These are phyloP conservation scores for Suhomyces prunicola DNA, from an alignment of 805 yeast species.

Conservation along the genomic window DNA sequence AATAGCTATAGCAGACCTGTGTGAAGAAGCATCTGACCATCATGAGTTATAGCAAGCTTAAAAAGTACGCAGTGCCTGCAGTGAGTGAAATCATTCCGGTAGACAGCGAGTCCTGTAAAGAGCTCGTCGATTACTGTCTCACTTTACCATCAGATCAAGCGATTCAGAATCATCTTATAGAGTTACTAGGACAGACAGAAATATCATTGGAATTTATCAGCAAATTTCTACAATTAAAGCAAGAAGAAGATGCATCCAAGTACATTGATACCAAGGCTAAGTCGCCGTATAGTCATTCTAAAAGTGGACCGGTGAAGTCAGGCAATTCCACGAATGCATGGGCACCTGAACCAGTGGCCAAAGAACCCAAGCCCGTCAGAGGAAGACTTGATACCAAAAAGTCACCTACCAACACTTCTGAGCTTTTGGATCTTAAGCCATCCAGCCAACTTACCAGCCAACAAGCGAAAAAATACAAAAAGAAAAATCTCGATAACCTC, in stretches of 20 bases:
- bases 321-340: neutral
- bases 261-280: neutral
- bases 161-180: conserved; percentile 50
- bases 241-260: conserved; percentile 19
- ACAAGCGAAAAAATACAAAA: conserved; percentile 33
- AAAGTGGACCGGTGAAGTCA: neutral
- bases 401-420: conserved; percentile 44
- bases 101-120: conserved; percentile 53
- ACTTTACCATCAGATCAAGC: conserved; percentile 45
- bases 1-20: neutral
- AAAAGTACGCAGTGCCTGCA: conserved; percentile 25
- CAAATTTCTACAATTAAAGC: conserved; percentile 39
- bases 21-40: neutral
- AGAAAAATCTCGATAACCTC: conserved; percentile 49
- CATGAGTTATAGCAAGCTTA: conserved; percentile 19
- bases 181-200: conserved; percentile 56
- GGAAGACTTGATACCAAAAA: conserved; percentile 9
- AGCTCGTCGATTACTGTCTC: conserved; percentile 54
- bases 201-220: conserved; percentile 47
- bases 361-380: conserved; percentile 1
- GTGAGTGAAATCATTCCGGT: conserved; percentile 48
- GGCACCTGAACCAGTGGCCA: conserved; percentile 5
- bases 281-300: too few species aligned
- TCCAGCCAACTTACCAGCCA: conserved; percentile 19
- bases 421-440: conserved; percentile 42